These are phyloP conservation scores for Incumbomyces lentus DNA, from an alignment of 2,329 filamentous ascomycete species.

Conservation along the genomic window DNA sequence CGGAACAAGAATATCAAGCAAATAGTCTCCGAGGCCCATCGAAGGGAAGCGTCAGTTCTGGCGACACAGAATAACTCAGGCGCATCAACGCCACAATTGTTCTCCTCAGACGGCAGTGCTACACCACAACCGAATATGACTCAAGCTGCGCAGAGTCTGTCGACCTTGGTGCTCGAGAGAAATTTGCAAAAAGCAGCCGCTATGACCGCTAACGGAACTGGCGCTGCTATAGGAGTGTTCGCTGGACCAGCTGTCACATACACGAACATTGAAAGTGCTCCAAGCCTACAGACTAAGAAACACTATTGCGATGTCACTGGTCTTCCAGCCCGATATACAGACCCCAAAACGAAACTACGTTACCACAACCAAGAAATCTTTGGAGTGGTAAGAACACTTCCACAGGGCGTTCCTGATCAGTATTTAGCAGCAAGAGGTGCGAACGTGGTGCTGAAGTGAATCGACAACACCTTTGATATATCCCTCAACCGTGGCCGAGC, in stretches of 20 bases:
- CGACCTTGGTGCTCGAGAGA: conserved; percentile 80
- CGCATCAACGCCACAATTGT: conserved; percentile 54
- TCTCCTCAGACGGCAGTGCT: conserved; percentile 29
- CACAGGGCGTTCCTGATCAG: conserved; percentile 73
- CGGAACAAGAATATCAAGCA: conserved; percentile 99
- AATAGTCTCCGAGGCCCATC: conserved; percentile 77
- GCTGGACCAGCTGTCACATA: conserved; percentile 71
- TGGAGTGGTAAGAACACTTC: conserved; percentile 65
- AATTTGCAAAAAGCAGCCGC: conserved; percentile 36
- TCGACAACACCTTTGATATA: too few species aligned
- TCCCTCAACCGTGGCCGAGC: background rate
- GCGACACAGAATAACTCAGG: conserved; percentile 77
- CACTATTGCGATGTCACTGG: conserved; percentile 96
- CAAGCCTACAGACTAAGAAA: conserved; percentile 69
- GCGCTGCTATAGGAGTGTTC: conserved; percentile 21
- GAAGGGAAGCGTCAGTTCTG: conserved; percentile 78
- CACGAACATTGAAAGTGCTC: conserved; percentile 91
- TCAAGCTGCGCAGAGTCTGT: conserved; percentile 78
- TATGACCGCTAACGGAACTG: background rate
- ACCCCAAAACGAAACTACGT: conserved; percentile 85
- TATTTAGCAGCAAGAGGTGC: conserved; percentile 85
- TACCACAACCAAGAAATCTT: conserved; percentile 95
- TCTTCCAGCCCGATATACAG: conserved; percentile 78
- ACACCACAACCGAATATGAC: conserved; percentile 56
- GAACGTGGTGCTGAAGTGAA: conserved; percentile 83